These are phyloP conservation scores for Cardiospermum halicacabum DNA, from an alignment of 345 rosid species.

Conservation along the genomic window DNA sequence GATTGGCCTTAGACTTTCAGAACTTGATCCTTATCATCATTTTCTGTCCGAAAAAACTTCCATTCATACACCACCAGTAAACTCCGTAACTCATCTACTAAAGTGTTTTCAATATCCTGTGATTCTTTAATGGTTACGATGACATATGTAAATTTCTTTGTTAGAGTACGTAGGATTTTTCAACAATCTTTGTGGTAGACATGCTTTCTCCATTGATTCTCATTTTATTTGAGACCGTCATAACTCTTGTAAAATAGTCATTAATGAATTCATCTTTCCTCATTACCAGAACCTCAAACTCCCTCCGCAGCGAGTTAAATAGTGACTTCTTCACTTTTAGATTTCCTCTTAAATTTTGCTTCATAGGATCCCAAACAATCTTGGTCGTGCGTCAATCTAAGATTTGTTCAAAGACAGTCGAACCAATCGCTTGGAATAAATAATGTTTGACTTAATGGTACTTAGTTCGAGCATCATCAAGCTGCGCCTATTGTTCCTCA, in stretches of 20 bases:
- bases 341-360: background rate
- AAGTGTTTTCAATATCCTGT: background rate
- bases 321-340: background rate
- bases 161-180: background rate
- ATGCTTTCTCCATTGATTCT: background rate
- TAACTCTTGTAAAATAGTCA: background rate
- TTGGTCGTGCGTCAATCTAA: background rate
- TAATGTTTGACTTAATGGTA: no score
- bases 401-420: no score
- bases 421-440: no score
- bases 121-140: background rate
- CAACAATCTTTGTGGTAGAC: background rate
- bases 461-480: no score
- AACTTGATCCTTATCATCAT: background rate
- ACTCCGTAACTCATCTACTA: background rate
- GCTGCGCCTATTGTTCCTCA: no score
- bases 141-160: background rate
- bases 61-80: background rate
- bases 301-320: background rate
- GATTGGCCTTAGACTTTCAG: background rate
- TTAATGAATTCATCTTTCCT: background rate
- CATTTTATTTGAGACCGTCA: background rate
- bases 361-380: background rate
- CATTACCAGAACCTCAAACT: background rate
- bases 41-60: background rate